These are phyloP conservation scores for Monilinia fructicola DNA, from an alignment of 2,329 filamentous ascomycete genomes.

Conservation along the genomic window DNA sequence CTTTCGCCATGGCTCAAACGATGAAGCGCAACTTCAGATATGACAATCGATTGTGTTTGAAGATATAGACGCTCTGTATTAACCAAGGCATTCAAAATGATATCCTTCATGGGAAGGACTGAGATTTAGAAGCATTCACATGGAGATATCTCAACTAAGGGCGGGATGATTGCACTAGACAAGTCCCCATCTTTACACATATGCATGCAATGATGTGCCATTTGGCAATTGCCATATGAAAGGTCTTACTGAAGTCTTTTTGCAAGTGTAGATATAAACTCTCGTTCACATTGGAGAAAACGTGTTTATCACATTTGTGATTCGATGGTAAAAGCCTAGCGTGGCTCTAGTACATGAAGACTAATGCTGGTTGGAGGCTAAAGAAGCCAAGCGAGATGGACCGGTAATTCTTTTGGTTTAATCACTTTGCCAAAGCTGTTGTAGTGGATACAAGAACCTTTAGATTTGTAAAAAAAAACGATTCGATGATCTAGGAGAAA, in stretches of 20 bases:
- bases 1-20: background rate
- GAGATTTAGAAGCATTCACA: background rate
- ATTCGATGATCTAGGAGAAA: background rate
- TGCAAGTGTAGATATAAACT: too few species aligned
- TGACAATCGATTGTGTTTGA: background rate
- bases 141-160: background rate
- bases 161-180: background rate
- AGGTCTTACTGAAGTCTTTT: background rate
- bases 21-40: background rate
- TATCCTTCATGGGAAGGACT: background rate
- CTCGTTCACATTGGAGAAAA: background rate
- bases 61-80: background rate
- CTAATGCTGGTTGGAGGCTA: conserved; percentile 7
- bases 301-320: background rate
- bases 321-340: background rate
- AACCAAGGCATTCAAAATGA: background rate
- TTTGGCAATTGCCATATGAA: background rate
- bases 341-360: background rate
- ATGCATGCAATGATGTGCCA: background rate
- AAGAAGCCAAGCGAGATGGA: background rate
- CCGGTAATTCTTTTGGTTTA: background rate
- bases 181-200: background rate
- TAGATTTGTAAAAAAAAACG: background rate
- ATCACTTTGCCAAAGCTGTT: background rate
- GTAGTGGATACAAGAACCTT: background rate